Evolutionary conservation across 2,329 filamentous ascomycete genomes (phyloP).

Genomic region (Alternaria alternata): DNA sequence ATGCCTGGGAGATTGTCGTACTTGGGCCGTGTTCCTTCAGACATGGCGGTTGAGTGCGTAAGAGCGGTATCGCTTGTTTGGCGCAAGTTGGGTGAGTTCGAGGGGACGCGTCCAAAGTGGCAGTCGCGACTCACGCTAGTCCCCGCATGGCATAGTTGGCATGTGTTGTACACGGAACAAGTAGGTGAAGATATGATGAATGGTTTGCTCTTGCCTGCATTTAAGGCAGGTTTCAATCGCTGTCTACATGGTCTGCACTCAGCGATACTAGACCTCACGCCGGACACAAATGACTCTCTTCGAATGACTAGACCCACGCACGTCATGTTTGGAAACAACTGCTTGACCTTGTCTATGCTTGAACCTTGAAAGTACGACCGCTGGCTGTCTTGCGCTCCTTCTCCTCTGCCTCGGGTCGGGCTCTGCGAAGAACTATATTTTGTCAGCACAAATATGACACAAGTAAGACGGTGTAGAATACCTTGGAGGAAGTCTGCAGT

Average conservation of each 20-base stretch:
- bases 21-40: conserved; percentile 45
- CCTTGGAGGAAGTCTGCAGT: conserved; percentile 98
- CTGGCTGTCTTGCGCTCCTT: conserved; percentile 98
- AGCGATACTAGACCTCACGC: background rate
- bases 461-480: conserved; percentile 52
- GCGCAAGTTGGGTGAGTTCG: conserved; percentile 13
- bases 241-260: background rate
- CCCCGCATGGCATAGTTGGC: conserved; percentile 5
- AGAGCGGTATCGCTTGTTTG: conserved; percentile 13
- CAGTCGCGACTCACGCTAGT: conserved; percentile 29
- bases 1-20: conserved; percentile 61
- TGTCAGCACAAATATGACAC: conserved; percentile 45
- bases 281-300: background rate
- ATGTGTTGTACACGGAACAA: background rate
- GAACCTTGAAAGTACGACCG: conserved; percentile 85
- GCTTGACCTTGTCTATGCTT: conserved; percentile 46
- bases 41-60: conserved; percentile 28
- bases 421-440: conserved; percentile 84
- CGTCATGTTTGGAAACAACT: background rate
- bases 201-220: background rate
- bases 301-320: background rate
- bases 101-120: conserved; percentile 27
- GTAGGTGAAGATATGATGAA: background rate
- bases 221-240: background rate
- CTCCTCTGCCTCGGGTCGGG: conserved; percentile 93